These are phyloP conservation scores for Colletotrichum somersetense DNA, from an alignment of 2,329 filamentous ascomycete genomes.

Conservation along the genomic window DNA sequence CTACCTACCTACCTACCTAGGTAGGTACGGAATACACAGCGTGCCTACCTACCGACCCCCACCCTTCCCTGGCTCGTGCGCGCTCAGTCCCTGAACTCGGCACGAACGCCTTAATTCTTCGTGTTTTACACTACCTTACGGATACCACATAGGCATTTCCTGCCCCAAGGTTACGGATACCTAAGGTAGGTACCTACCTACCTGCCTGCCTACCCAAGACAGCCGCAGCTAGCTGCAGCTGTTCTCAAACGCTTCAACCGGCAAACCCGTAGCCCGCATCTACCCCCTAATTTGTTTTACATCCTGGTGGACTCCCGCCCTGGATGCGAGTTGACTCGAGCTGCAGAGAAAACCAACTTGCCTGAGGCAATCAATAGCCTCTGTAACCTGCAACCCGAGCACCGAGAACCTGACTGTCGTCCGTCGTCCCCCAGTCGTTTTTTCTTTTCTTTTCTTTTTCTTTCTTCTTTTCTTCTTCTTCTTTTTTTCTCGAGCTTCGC, in stretches of 20 bases:
- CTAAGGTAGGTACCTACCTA: too few species aligned
- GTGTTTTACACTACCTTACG: neutral
- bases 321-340: neutral
- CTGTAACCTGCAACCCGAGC: neutral
- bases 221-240: slow-evolving; percentile 2
- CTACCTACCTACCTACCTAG: neutral
- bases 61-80: slow-evolving; percentile 19
- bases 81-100: slow-evolving; percentile 35
- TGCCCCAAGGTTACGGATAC: too few species aligned
- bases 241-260: neutral
- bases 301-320: neutral
- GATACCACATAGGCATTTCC: too few species aligned
- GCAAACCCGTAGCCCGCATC: slow-evolving; percentile 1
- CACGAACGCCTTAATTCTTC: slow-evolving; percentile 30
- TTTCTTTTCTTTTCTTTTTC: too few species aligned
- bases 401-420: neutral
- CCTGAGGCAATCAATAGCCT: neutral
- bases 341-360: neutral
- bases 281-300: neutral
- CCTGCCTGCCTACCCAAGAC: too few species aligned
- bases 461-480: too few species aligned
- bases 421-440: too few species aligned
- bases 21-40: too few species aligned
- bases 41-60: neutral
- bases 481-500: neutral